Evolutionary conservation across 1,284 basidiomycete genomes (phyloP).

Genomic region (Boletus putidus): DNA sequence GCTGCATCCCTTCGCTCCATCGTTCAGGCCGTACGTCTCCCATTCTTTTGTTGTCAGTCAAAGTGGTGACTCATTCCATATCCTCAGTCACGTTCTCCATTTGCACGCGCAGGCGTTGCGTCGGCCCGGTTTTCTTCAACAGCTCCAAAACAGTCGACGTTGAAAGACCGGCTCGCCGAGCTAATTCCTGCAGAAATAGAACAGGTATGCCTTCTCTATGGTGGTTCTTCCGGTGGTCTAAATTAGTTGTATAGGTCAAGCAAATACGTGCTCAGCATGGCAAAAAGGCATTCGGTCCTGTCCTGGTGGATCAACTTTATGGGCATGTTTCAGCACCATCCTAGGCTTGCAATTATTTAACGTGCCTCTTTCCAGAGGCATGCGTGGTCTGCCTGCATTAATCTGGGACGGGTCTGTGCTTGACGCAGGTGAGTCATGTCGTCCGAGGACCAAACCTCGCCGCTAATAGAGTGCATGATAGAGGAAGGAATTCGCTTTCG

Average conservation of each 20-base stretch:
- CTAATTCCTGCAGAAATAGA: conserved; percentile 89
- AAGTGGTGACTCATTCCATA: conserved; percentile 19
- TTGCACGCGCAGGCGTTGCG: conserved; percentile 47
- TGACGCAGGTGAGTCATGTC: conserved; percentile 62
- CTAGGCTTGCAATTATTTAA: conserved; percentile 2
- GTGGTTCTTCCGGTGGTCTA: conserved; percentile 3
- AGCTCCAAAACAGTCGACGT: conserved; percentile 66
- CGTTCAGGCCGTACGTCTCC: conserved; percentile 49
- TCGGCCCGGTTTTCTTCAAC: conserved; percentile 66
- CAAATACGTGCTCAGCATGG: conserved; percentile 81
- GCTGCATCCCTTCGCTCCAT: conserved; percentile 42
- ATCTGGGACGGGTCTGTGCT: conserved; percentile 98
- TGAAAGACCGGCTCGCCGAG: conserved; percentile 89
- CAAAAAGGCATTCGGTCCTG: conserved; percentile 87
- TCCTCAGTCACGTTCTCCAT: conserved; percentile 47
- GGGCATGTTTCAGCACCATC: conserved; percentile 49
- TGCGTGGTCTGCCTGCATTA: conserved; percentile 85
- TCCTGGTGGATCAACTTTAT: conserved; percentile 89
- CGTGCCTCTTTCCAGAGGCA: conserved; percentile 62
- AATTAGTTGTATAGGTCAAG: conserved; percentile 66
- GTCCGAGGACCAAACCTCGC: not conserved
- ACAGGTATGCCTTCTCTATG: conserved; percentile 52
- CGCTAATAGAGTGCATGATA: conserved; percentile 32
- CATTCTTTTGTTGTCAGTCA: not conserved
- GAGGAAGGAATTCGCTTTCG: conserved; percentile 98